A percentile compares a stretch with the other conserved stretches of the same genome.
phyloP scores from a whole-genome alignment of 2,329 filamentous ascomycete species.

The Phoma sp. region DNA sequence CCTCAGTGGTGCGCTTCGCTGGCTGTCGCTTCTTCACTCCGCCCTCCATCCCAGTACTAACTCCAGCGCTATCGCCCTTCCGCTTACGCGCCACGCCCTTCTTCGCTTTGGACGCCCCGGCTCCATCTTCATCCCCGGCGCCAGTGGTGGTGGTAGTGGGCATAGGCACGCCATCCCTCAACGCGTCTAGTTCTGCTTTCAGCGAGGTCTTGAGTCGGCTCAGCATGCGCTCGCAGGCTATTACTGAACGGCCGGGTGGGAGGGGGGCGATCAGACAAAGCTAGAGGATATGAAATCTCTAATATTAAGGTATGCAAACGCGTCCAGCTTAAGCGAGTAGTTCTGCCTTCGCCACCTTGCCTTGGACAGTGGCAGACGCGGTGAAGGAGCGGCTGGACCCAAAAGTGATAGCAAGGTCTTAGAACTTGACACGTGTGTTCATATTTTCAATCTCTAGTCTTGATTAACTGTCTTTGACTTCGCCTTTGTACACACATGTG shows the following conservation, averaged over 20 bases:
- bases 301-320: not conserved
- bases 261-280: constrained; percentile 12
- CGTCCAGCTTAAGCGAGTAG: not conserved
- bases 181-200: constrained; percentile 25
- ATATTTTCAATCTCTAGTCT: too few species aligned
- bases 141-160: not conserved
- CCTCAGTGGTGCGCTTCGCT: too few species aligned
- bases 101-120: not conserved
- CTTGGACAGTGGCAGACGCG: too few species aligned
- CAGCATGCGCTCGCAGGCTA: constrained; percentile 34
- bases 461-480: too few species aligned
- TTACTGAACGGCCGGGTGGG: constrained; percentile 21
- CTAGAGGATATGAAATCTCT: too few species aligned
- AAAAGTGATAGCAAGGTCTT: too few species aligned
- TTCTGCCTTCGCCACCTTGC: not conserved
- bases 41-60: constrained; percentile 5
- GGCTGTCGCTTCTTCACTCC: constrained; percentile 16
- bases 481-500: too few species aligned
- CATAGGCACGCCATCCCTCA: constrained; percentile 18
- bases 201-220: constrained; percentile 23
- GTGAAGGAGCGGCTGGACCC: not conserved
- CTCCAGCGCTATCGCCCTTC: constrained; percentile 1
- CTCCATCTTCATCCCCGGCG: too few species aligned
- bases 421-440: too few species aligned
- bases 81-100: constrained; percentile 20